These are phyloP conservation scores for Astrocystis sublimbata DNA, from an alignment of 495 filamentous ascomycete species.

Conservation along the genomic window DNA sequence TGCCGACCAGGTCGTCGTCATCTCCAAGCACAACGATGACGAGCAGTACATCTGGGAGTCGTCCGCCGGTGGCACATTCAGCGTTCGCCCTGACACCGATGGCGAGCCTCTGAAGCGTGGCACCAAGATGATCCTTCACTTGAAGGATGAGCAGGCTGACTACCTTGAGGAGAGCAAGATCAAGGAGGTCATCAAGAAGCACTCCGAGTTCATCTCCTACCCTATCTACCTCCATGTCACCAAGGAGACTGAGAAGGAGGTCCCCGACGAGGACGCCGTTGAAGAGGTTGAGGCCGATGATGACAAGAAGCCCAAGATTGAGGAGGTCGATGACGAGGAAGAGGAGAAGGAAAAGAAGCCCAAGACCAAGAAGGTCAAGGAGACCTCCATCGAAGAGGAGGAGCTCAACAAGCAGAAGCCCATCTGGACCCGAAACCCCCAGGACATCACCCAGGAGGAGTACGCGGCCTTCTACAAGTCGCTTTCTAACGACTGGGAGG, in stretches of 20 bases:
- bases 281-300: conserved; percentile 65
- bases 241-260: conserved; percentile 99
- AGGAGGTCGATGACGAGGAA: conserved; percentile 75
- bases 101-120: conserved; percentile 89
- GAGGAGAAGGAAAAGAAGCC: conserved; percentile 86
- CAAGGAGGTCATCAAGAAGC: conserved; percentile 99
- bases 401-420: conserved; percentile 99
- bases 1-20: conserved; percentile 90
- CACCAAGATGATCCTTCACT: conserved; percentile 95
- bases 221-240: conserved; percentile 99
- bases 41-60: conserved; percentile 99
- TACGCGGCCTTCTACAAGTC: conserved; percentile 99
- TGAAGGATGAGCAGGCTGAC: conserved; percentile 98
- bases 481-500: conserved; percentile 99
- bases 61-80: conserved; percentile 95
- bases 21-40: conserved; percentile 99
- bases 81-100: conserved; percentile 84
- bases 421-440: conserved; percentile 98
- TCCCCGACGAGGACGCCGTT: conserved; percentile 87
- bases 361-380: conserved; percentile 99
- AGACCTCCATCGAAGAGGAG: conserved; percentile 97
- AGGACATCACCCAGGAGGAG: conserved; percentile 94
- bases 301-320: conserved; percentile 84
- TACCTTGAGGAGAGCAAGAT: conserved; percentile 98
- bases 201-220: conserved; percentile 99